Base-by-base conservation (phyloP, 139 green algal species). In the Chlorella ohadii region DNA sequence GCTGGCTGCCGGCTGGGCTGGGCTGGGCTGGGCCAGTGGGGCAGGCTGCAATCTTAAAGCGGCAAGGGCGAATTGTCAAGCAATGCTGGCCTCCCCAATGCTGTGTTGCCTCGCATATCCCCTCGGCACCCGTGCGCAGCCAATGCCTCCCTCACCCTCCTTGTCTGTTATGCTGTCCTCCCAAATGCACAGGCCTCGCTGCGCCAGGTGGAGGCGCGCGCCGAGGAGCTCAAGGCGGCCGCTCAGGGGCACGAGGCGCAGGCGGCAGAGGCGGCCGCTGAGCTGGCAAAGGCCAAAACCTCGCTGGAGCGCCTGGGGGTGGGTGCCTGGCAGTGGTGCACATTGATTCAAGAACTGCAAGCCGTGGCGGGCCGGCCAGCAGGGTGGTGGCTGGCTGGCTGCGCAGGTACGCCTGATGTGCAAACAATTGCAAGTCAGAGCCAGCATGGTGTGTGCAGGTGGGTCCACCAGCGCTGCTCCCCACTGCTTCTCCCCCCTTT, bases 301-400 rank as follows among this genome's bases (percentile, higher is more conserved):
- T 91, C 94, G 77, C 94, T 98, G 61, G 95, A 98, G 66, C 91
- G 92, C 79, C 89, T 98, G 25, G 87, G 90, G 88, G 94, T 97
- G 81, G 79, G 76, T 56, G 56, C 3, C 20, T 31, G 33, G 33
- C 17, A n/a, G n/a, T n/a, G n/a, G n/a, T n/a, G n/a, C n/a, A n/a
- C n/a, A n/a, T n/a, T n/a, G n/a, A n/a, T n/a, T n/a, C n/a, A n/a
- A n/a, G n/a, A n/a, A n/a, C n/a, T n/a, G n/a, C n/a, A n/a, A n/a
- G n/a, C n/a, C n/a, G n/a, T n/a, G n/a, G n/a, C n/a, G n/a, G n/a
- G n/a, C n/a, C n/a, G n/a, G n/a, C n/a, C n/a, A n/a, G n/a, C n/a
- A n/a, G n/a, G n/a, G n/a, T n/a, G n/a, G n/a, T n/a, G n/a, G n/a
- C n/a, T n/a, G n/a, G n/a, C n/a, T n/a, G n/a, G n/a, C n/a, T 51